These are phyloP conservation scores for Teunomyces lycoperdinae DNA, from an alignment of 805 yeast species.

Conservation along the genomic window DNA sequence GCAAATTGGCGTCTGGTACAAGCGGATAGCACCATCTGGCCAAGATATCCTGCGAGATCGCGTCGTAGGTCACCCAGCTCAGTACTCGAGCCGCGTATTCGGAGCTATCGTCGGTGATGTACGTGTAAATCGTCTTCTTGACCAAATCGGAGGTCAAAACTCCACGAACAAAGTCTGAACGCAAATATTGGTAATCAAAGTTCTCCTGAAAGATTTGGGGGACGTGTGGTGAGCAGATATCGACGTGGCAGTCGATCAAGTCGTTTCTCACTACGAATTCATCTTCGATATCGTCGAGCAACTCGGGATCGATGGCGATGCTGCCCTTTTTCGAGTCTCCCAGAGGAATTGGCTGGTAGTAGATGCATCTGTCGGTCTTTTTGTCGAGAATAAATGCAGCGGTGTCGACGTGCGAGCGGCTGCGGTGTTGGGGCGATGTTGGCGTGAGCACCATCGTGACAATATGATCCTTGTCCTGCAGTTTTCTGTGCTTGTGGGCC, in stretches of 20 bases:
- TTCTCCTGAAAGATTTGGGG: constrained; percentile 96
- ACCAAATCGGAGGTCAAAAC: constrained; percentile 86
- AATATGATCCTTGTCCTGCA: constrained; percentile 82
- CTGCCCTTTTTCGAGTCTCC: constrained; percentile 31
- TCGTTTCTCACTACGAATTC: constrained; percentile 86
- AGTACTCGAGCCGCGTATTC: constrained; percentile 93
- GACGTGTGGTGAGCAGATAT: constrained; percentile 90
- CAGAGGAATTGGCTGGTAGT: constrained; percentile 76
- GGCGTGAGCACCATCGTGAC: constrained; percentile 90
- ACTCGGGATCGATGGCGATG: constrained; percentile 76
- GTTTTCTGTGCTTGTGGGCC: constrained; percentile 68
- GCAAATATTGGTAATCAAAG: constrained; percentile 85
- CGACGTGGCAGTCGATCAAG: constrained; percentile 93
- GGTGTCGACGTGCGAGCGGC: constrained; percentile 77
- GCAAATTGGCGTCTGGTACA: constrained; percentile 79
- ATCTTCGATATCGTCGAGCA: constrained; percentile 65
- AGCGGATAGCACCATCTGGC: constrained; percentile 93
- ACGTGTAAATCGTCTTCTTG: constrained; percentile 88
- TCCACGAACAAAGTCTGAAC: constrained; percentile 88
- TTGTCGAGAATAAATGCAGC: constrained; percentile 83
- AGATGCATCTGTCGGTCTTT: constrained; percentile 70
- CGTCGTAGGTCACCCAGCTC: constrained; percentile 89
- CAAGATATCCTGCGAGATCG: constrained; percentile 83
- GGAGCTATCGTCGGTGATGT: constrained; percentile 63
- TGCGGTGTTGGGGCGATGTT: constrained; percentile 80